phyloP scores from a whole-genome alignment of 176 grass and related monocot species.

The Oryza coarctata region DNA sequence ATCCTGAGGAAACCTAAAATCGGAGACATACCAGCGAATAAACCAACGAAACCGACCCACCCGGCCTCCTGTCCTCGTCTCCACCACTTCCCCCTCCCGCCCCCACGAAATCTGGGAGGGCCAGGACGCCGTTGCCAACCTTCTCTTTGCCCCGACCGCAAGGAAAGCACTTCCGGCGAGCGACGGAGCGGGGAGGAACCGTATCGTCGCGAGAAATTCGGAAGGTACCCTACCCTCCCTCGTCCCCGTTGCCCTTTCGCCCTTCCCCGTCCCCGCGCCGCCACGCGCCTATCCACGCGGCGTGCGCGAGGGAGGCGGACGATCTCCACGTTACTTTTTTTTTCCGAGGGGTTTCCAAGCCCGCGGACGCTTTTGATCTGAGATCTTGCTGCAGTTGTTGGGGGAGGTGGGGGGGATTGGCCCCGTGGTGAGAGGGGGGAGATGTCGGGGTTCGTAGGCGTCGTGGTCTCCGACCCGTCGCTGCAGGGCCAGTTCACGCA shows the following conservation, averaged over 20 bases:
- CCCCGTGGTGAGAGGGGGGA: neutral
- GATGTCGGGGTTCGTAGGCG: constrained; percentile 88
- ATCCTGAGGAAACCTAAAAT: constrained; percentile 39
- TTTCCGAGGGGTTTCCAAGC: neutral
- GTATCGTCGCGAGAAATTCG: constrained; percentile 26
- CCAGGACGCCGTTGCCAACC: constrained; percentile 46
- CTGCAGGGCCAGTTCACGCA: constrained; percentile 98
- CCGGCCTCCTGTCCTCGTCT: constrained; percentile 33
- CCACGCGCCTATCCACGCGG: neutral
- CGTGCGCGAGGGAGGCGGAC: neutral
- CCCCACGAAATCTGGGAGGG: constrained; percentile 66
- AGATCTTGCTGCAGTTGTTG: constrained; percentile 19
- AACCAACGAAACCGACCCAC: constrained; percentile 21
- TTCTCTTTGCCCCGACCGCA: constrained; percentile 37
- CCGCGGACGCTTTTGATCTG: constrained; percentile 32
- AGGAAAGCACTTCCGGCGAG: constrained; percentile 34
- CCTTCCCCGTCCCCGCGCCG: neutral
- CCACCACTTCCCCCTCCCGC: constrained; percentile 36
- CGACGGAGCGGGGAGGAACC: neutral
- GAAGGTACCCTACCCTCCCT: constrained; percentile 32
- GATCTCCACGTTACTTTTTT: neutral
- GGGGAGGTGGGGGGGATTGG: neutral
- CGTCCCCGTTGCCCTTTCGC: neutral
- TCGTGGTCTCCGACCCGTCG: constrained; percentile 92
- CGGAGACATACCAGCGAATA: constrained; percentile 3